phyloP scores from a whole-genome alignment of 768 basidiomycete genomes.

The Naematelia aurantialba region DNA sequence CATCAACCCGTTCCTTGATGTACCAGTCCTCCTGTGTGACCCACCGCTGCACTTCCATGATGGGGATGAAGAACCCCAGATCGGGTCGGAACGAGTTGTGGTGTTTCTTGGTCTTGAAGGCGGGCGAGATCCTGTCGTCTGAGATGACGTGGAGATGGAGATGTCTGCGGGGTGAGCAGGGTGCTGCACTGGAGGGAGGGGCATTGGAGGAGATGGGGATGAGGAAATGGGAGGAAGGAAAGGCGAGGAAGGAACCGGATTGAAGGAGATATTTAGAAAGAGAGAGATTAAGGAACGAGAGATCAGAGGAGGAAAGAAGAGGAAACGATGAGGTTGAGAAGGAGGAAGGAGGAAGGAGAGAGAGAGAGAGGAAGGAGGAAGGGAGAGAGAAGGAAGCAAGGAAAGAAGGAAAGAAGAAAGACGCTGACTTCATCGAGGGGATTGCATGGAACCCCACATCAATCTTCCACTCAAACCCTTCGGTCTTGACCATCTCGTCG shows the following conservation, averaged over 20 bases:
- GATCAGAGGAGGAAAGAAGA: not conserved
- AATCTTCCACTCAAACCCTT: slow-evolving; percentile 54
- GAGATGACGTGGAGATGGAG: slow-evolving; percentile 76
- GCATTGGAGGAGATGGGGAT: too few relatives aligned
- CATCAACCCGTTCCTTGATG: slow-evolving; percentile 22
- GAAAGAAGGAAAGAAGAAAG: not conserved
- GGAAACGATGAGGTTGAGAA: not conserved
- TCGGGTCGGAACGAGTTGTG: slow-evolving; percentile 87
- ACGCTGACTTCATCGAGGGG: slow-evolving; percentile 77
- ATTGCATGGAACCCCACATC: slow-evolving; percentile 80
- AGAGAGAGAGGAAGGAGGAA: too few relatives aligned
- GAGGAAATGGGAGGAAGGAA: too few relatives aligned
- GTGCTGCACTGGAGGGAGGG: too few relatives aligned
- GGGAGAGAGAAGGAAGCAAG: not conserved
- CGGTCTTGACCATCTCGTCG: slow-evolving; percentile 67
- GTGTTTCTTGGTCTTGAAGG: slow-evolving; percentile 81
- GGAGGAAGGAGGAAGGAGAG: not conserved
- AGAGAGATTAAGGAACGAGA: not conserved
- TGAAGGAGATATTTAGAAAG: not conserved
- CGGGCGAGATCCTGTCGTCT: slow-evolving; percentile 65
- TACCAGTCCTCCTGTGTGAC: slow-evolving; percentile 20
- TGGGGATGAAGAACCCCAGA: slow-evolving; percentile 73
- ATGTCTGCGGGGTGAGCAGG: slow-evolving; percentile 37
- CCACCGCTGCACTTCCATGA: slow-evolving; percentile 76
- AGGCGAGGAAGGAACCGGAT: too few relatives aligned